Percentiles rank a stretch among this genome's conserved stretches.
These are phyloP conservation scores for Aspergillus costaricaensis DNA, from an alignment of 2,329 filamentous ascomycete species.

Conservation along the genomic window DNA sequence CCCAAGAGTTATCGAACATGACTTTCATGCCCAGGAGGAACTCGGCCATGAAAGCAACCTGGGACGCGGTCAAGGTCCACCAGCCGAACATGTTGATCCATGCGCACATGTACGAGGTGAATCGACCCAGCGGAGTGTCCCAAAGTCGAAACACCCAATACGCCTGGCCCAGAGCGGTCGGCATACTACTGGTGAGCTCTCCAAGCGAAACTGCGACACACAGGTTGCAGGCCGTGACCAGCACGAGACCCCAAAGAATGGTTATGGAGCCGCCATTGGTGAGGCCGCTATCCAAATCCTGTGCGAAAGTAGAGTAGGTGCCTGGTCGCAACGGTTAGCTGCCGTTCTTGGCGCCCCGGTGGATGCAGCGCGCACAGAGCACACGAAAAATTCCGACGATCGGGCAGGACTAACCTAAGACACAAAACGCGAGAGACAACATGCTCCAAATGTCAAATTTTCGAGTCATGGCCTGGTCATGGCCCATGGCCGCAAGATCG, in stretches of 20 bases:
- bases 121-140: conserved; percentile 46
- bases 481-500: conserved; percentile 46
- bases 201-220: conserved; percentile 66
- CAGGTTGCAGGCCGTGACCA: conserved; percentile 63
- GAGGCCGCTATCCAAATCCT: conserved; percentile 55
- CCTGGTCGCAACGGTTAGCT: conserved; percentile 24
- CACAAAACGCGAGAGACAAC: conserved; percentile 59
- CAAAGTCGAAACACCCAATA: conserved; percentile 57
- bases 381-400: neutral
- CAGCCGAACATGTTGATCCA: conserved; percentile 64
- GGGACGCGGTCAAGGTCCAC: conserved; percentile 59
- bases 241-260: conserved; percentile 68
- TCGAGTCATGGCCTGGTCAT: conserved; percentile 45
- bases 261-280: conserved; percentile 67
- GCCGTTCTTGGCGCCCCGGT: conserved; percentile 12
- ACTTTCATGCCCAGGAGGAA: conserved; percentile 60
- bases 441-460: conserved; percentile 60
- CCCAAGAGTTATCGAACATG: conserved; percentile 54
- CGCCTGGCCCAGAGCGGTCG: conserved; percentile 61
- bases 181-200: conserved; percentile 66
- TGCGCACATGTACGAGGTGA: conserved; percentile 58
- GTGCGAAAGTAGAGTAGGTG: conserved; percentile 61
- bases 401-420: conserved; percentile 43
- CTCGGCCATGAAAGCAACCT: conserved; percentile 60
- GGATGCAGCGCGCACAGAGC: neutral